Conservation (phyloP, 2,329 filamentous ascomycete genomes). For the Aspergillus hiratsukae region DNA sequence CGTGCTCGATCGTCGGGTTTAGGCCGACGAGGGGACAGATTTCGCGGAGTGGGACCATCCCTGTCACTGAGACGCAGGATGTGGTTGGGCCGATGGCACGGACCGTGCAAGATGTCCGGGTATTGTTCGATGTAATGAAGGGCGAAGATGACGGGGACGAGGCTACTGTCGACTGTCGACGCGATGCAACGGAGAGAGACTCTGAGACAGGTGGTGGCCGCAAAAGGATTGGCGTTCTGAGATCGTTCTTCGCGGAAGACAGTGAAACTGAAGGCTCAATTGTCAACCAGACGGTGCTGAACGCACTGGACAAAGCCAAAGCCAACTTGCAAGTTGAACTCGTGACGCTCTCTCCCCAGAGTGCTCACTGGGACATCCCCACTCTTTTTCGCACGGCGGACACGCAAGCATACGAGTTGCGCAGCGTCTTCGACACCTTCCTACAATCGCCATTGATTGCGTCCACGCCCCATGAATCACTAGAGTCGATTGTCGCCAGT, state of each 20-base stretch:
- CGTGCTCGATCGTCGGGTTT: constrained; percentile 57
- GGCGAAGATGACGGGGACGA: neutral
- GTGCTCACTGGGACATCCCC: constrained; percentile 12
- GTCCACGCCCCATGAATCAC: constrained; percentile 27
- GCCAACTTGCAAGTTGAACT: constrained; percentile 20
- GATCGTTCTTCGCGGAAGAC: neutral
- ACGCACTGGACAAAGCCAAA: neutral
- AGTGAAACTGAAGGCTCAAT: neutral
- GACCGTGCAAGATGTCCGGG: constrained; percentile 27
- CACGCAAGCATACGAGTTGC: constrained; percentile 59
- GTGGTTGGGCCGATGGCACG: constrained; percentile 52
- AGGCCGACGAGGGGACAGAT: constrained; percentile 54
- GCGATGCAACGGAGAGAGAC: neutral
- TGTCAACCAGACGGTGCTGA: neutral
- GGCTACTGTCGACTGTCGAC: neutral
- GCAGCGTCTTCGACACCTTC: constrained; percentile 53
- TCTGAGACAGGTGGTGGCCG: neutral
- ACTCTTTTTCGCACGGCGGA: constrained; percentile 46
- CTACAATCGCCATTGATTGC: constrained; percentile 37
- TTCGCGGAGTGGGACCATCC: constrained; percentile 49
- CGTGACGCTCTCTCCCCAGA: constrained; percentile 48
- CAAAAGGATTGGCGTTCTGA: neutral
- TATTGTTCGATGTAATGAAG: constrained; percentile 25
- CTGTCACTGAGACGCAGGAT: constrained; percentile 56
- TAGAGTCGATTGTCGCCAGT: constrained; percentile 48